A percentile compares a stretch with the other conserved stretches of the same genome.
Evolutionary conservation across 2,329 filamentous ascomycete species (phyloP).

Genomic region (Chaetothyriales sp.): DNA sequence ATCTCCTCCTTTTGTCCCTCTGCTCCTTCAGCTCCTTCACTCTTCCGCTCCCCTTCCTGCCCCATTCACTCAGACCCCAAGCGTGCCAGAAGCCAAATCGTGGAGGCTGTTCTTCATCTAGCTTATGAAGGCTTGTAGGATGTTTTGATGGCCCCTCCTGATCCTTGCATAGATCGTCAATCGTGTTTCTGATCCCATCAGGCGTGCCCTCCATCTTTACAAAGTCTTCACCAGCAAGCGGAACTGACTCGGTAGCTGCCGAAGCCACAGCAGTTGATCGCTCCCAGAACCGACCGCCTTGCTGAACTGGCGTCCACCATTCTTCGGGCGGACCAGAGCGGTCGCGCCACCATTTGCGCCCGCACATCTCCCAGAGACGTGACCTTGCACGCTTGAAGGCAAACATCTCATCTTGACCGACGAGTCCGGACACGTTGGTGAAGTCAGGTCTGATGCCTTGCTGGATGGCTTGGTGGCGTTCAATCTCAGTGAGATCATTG

Average conservation of each 20-base stretch:
- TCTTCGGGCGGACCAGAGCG: conserved; percentile 29
- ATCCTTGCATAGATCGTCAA: conserved; percentile 17
- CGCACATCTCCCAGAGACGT: conserved; percentile 72
- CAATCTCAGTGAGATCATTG: conserved; percentile 10
- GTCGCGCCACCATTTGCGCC: conserved; percentile 50
- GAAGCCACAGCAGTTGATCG: conserved; percentile 4
- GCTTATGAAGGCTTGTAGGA: conserved; percentile 34
- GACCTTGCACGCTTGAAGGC: conserved; percentile 65
- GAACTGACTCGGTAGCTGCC: neutral
- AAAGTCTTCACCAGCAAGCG: neutral
- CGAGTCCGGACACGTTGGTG: conserved; percentile 52
- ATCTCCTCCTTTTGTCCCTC: neutral
- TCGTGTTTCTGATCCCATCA: conserved; percentile 6
- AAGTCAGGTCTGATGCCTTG: conserved; percentile 42
- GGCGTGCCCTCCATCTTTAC: neutral
- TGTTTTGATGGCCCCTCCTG: conserved; percentile 29
- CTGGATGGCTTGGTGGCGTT: conserved; percentile 2
- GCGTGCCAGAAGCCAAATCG: conserved; percentile 40
- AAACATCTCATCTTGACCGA: conserved; percentile 69
- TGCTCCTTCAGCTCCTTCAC: conserved; percentile 24
- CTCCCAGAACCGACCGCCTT: conserved; percentile 56
- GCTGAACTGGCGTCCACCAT: conserved; percentile 57
- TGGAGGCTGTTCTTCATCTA: conserved; percentile 32
- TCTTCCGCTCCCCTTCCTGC: conserved; percentile 40
- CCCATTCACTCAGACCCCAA: conserved; percentile 42